A percentile compares a stretch with the other conserved stretches of the same genome.
These are phyloP conservation scores for Spergularia azorica DNA, from an alignment of 179 eudicot genomes.

Conservation along the genomic window DNA sequence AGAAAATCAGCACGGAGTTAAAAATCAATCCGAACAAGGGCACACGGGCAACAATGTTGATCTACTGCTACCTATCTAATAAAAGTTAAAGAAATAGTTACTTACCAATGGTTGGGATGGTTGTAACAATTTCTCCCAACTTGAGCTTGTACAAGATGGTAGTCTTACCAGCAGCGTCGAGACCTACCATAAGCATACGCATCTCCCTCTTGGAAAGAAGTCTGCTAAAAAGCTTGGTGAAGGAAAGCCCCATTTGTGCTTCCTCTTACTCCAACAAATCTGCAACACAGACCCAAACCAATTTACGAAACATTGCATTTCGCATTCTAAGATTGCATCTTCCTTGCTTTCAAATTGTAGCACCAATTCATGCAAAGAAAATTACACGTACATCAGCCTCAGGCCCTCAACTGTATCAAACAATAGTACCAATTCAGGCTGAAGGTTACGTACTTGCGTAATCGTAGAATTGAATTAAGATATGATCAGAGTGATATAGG, in stretches of 20 bases:
- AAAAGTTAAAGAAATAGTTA: neutral
- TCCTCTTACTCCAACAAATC: conserved; percentile 39
- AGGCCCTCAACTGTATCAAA: too few species aligned
- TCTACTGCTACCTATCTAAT: neutral
- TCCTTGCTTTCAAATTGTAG: too few species aligned
- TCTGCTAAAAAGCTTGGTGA: conserved; percentile 54
- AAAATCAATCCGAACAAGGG: neutral
- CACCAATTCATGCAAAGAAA: too few species aligned
- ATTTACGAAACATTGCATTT: too few species aligned
- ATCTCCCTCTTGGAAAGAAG: conserved; percentile 54
- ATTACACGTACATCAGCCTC: too few species aligned
- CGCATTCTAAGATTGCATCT: too few species aligned
- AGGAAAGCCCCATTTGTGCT: conserved; percentile 52
- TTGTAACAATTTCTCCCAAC: conserved; percentile 63
- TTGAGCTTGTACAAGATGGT: conserved; percentile 64
- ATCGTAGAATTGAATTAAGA: too few species aligned
- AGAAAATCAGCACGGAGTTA: neutral
- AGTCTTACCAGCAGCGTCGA: conserved; percentile 69
- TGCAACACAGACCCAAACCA: neutral
- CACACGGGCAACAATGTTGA: neutral
- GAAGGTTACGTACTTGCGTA: too few species aligned
- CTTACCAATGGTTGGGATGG: conserved; percentile 62
- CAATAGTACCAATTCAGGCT: too few species aligned
- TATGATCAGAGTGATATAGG: too few species aligned
- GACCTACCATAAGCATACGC: conserved; percentile 63